These are phyloP conservation scores for Syzygium oleosum DNA, from an alignment of 345 rosid species.

Conservation along the genomic window DNA sequence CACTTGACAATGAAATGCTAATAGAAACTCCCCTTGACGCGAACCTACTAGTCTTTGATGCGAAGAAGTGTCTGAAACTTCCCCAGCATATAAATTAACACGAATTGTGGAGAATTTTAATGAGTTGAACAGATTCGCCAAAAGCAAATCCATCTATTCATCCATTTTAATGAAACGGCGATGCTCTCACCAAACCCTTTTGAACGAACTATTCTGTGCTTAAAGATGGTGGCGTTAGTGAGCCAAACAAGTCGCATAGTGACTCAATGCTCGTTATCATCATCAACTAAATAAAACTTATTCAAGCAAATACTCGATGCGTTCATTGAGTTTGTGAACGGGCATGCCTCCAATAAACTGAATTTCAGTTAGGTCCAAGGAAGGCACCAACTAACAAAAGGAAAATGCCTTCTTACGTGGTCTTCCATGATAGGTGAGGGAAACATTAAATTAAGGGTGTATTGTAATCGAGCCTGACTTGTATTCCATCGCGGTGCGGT, in stretches of 20 bases:
- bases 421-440: neutral
- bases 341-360: neutral
- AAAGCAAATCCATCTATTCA: neutral
- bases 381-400: neutral
- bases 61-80: neutral
- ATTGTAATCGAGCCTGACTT: slow-evolving; percentile 3
- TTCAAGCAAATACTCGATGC: neutral
- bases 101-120: neutral
- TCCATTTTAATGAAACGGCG: neutral
- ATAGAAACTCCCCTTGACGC: neutral
- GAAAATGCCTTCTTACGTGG: neutral
- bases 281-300: neutral
- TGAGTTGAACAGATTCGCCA: neutral
- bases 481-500: neutral
- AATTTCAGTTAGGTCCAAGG: neutral
- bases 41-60: neutral
- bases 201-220: neutral
- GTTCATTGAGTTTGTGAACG: neutral
- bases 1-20: neutral
- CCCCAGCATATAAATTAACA: neutral
- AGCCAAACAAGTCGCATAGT: neutral
- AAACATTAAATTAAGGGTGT: neutral
- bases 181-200: neutral
- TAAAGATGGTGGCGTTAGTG: neutral
- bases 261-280: neutral